phyloP scores from a whole-genome alignment of 2,329 filamentous ascomycete genomes.

The Aspergillus tamarii region DNA sequence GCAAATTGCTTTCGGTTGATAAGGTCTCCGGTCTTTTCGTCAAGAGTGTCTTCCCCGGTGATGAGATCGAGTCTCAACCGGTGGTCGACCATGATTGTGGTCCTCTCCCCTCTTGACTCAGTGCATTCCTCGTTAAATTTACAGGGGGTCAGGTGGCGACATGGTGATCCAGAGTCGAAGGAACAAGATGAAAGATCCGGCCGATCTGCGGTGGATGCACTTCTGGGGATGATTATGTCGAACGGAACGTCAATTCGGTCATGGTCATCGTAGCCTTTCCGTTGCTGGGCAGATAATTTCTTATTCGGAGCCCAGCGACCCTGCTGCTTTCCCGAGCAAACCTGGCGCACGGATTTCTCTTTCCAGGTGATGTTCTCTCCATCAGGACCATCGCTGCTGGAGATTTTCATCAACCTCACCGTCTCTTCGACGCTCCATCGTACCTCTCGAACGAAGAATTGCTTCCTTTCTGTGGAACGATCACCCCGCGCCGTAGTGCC shows the following conservation, averaged over 20 bases:
- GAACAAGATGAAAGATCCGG: neutral
- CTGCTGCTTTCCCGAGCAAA: neutral
- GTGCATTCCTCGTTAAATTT: neutral
- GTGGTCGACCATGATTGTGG: neutral
- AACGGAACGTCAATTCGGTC: neutral
- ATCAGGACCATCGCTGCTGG: neutral
- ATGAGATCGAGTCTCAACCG: neutral
- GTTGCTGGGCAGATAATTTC: neutral
- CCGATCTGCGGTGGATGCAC: neutral
- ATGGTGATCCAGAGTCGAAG: neutral
- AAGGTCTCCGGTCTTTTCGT: neutral
- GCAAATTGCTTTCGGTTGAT: neutral
- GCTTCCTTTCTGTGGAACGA: neutral
- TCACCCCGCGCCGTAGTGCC: neutral
- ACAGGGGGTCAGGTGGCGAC: neutral
- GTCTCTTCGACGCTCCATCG: neutral
- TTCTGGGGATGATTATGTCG: neutral
- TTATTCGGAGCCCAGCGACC: neutral
- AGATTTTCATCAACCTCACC: neutral
- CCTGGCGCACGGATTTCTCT: neutral
- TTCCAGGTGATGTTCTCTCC: neutral
- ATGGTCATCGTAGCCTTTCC: neutral
- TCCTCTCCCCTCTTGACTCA: neutral
- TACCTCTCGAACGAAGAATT: neutral
- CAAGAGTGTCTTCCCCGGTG: neutral